These are phyloP conservation scores for Colletotrichum theobromicola DNA, from an alignment of 2,329 filamentous ascomycete genomes.

Conservation along the genomic window DNA sequence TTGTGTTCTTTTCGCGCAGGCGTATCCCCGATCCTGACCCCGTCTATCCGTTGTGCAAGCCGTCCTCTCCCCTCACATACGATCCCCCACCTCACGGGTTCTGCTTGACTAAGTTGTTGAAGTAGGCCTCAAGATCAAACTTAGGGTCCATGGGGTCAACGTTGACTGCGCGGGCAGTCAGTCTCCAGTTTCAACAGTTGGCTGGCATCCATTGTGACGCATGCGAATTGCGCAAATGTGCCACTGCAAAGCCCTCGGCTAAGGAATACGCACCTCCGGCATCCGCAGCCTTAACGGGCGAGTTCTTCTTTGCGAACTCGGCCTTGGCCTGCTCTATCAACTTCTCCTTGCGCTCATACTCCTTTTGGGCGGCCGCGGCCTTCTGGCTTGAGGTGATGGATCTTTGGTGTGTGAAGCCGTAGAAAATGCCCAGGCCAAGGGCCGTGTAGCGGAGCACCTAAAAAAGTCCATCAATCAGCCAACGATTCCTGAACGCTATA, in stretches of 20 bases:
- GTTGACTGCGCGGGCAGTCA: slow-evolving; percentile 56
- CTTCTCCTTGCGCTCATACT: slow-evolving; percentile 89
- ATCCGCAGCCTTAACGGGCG: slow-evolving; percentile 40
- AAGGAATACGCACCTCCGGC: slow-evolving; percentile 12
- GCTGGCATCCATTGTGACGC: neutral
- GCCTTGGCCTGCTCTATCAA: slow-evolving; percentile 94
- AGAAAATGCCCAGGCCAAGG: slow-evolving; percentile 89
- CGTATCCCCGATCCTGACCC: slow-evolving; percentile 20
- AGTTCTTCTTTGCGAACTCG: slow-evolving; percentile 82
- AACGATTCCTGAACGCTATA: neutral
- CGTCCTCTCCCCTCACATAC: slow-evolving; percentile 27
- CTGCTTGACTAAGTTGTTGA: slow-evolving; percentile 66
- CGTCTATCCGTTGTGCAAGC: slow-evolving; percentile 33
- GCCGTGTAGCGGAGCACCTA: slow-evolving; percentile 98
- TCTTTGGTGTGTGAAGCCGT: slow-evolving; percentile 94
- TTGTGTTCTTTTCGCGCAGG: slow-evolving; percentile 17
- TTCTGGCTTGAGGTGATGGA: slow-evolving; percentile 76
- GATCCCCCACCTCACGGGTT: slow-evolving; percentile 46
- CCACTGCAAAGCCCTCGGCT: neutral
- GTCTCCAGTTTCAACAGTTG: neutral
- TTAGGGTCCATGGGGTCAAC: slow-evolving; percentile 83
- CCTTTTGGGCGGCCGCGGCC: slow-evolving; percentile 73
- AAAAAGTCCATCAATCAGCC: slow-evolving; percentile 32
- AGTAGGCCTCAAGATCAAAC: slow-evolving; percentile 90
- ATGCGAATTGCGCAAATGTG: neutral